Conservation (phyloP, 2,329 filamentous ascomycete species). For the Fusarium acutatum region DNA sequence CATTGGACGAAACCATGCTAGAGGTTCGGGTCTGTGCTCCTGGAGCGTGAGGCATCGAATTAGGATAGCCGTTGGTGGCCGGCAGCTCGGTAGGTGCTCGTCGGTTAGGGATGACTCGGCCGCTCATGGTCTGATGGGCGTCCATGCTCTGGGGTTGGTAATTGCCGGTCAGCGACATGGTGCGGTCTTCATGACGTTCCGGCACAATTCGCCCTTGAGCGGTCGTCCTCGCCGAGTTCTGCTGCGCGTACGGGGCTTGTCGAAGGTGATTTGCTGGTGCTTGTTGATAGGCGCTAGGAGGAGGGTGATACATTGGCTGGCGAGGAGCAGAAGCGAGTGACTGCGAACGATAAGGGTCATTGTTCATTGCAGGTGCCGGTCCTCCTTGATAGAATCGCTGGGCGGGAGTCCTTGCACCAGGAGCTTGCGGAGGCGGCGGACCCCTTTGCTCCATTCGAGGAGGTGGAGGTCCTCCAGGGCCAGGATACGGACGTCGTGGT, state of each 20-base stretch:
- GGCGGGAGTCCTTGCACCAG: conserved; percentile 53
- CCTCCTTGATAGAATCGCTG: conserved; percentile 71
- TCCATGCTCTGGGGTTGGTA: conserved; percentile 75
- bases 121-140: conserved; percentile 91
- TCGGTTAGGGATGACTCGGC: conserved; percentile 84
- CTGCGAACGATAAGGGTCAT: conserved; percentile 89
- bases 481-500: conserved; percentile 56
- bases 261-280: conserved; percentile 79
- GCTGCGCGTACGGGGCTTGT: conserved; percentile 74
- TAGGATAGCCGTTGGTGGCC: conserved; percentile 48
- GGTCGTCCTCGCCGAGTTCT: conserved; percentile 78
- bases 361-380: conserved; percentile 72
- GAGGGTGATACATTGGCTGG: conserved; percentile 75
- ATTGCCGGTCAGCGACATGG: conserved; percentile 93
- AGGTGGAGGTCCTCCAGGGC: conserved; percentile 59
- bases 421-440: conserved; percentile 54
- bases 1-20: conserved; percentile 67
- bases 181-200: conserved; percentile 88
- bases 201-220: conserved; percentile 92
- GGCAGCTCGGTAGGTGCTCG: conserved; percentile 55
- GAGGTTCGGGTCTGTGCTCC: conserved; percentile 67
- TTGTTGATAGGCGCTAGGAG: conserved; percentile 68
- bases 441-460: conserved; percentile 72
- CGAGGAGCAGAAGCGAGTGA: conserved; percentile 83
- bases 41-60: conserved; percentile 55